A percentile compares a stretch with the other conserved stretches of the same genome.
These are phyloP conservation scores for Lentinula aciculospora DNA, from an alignment of 768 basidiomycete species.

Conservation along the genomic window DNA sequence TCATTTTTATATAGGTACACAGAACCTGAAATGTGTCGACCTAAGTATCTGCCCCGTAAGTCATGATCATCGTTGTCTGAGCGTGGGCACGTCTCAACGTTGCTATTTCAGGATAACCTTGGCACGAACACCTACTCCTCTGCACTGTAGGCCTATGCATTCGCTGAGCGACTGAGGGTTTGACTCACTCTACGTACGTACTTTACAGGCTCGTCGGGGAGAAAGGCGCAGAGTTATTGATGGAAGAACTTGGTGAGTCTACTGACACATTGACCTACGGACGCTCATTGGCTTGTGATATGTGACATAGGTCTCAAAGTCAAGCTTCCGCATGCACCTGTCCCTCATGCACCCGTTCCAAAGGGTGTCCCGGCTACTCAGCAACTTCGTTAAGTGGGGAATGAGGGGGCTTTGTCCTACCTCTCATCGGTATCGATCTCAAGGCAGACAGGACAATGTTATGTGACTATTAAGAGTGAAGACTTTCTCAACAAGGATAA, in stretches of 20 bases:
- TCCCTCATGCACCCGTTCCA: constrained; percentile 61
- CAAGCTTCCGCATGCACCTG: constrained; percentile 58
- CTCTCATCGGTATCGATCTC: too few species aligned
- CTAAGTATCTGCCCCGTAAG: constrained; percentile 68
- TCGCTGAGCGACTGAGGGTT: neutral
- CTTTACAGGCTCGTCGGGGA: constrained; percentile 47
- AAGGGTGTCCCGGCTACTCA: constrained; percentile 47
- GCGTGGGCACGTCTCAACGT: constrained; percentile 1
- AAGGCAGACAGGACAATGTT: too few species aligned
- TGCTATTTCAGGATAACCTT: constrained; percentile 51
- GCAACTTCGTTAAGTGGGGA: constrained; percentile 36
- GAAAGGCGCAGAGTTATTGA: constrained; percentile 58
- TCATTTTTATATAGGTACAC: constrained; percentile 30
- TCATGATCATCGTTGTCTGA: constrained; percentile 3
- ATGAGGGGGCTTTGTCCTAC: too few species aligned
- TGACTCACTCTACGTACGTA: neutral
- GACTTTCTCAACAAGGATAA: too few species aligned
- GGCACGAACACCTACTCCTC: constrained; percentile 73
- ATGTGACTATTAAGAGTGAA: too few species aligned
- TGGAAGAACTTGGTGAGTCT: constrained; percentile 55
- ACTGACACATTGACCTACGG: neutral
- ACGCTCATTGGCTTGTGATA: neutral
- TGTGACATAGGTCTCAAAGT: constrained; percentile 48
- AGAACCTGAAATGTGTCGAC: constrained; percentile 64
- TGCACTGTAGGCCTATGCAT: constrained; percentile 30